Evolutionary conservation across 495 filamentous ascomycete species (phyloP).

Genomic region (Penicillium roqueforti): DNA sequence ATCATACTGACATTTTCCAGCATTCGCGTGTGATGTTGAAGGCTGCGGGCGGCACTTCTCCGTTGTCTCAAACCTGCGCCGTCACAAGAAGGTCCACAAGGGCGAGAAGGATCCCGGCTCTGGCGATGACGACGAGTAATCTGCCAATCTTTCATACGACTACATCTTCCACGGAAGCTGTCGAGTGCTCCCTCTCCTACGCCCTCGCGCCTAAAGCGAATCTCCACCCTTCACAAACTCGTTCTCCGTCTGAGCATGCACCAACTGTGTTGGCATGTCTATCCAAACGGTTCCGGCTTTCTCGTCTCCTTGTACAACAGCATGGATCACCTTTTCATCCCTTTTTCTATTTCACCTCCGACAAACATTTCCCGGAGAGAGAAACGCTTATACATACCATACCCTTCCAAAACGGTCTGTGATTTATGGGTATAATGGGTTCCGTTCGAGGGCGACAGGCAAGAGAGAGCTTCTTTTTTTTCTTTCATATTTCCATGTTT

Average conservation of each 20-base stretch:
- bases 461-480: constrained; percentile 19
- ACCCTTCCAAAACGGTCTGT: constrained; percentile 11
- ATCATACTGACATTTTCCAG: constrained; percentile 48
- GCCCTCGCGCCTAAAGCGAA: constrained; percentile 6
- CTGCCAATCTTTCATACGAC: constrained; percentile 11
- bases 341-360: constrained; percentile 20
- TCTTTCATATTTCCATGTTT: constrained; percentile 20
- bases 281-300: neutral
- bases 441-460: constrained; percentile 25
- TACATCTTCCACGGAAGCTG: constrained; percentile 10
- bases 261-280: constrained; percentile 20
- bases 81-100: constrained; percentile 96
- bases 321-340: constrained; percentile 23
- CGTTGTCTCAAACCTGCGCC: constrained; percentile 91
- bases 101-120: constrained; percentile 57
- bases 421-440: constrained; percentile 21
- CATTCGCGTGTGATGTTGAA: constrained; percentile 90
- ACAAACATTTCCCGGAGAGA: constrained; percentile 12
- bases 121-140: constrained; percentile 46
- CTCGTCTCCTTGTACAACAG: constrained; percentile 42
- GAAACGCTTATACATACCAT: constrained; percentile 8
- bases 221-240: constrained; percentile 11
- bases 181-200: constrained; percentile 12
- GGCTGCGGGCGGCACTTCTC: constrained; percentile 97
- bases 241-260: constrained; percentile 1